Evolutionary conservation across 805 yeast genomes (phyloP).

Genomic region (Wickerhamiella australiensis): DNA sequence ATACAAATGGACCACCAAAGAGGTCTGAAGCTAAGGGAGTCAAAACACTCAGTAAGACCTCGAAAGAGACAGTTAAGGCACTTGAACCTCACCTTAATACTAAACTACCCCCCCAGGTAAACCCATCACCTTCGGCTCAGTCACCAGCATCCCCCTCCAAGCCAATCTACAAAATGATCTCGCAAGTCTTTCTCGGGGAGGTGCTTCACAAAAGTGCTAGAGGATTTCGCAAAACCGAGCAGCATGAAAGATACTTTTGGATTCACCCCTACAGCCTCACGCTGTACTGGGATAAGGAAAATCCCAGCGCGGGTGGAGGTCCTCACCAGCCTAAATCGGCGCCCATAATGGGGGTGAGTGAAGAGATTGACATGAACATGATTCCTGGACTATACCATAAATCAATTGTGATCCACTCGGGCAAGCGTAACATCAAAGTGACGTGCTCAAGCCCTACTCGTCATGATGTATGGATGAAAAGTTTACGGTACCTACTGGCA

Average conservation of each 20-base stretch:
- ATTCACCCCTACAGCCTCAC: slow-evolving; percentile 88
- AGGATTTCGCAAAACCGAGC: slow-evolving; percentile 47
- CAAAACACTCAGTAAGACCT: too few species aligned
- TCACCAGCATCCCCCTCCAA: not conserved
- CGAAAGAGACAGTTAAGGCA: not conserved
- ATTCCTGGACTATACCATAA: slow-evolving; percentile 81
- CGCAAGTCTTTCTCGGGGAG: slow-evolving; percentile 92
- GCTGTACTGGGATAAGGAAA: slow-evolving; percentile 73
- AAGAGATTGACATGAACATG: slow-evolving; percentile 71
- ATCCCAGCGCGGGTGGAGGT: slow-evolving; percentile 52
- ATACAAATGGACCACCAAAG: too few species aligned
- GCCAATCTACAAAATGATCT: slow-evolving; percentile 28
- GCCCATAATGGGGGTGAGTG: slow-evolving; percentile 58
- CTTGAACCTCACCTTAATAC: not conserved
- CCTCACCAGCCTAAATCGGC: slow-evolving; percentile 61
- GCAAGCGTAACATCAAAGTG: slow-evolving; percentile 52
- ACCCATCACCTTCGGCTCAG: not conserved
- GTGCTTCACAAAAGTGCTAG: slow-evolving; percentile 75
- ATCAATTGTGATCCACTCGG: slow-evolving; percentile 65
- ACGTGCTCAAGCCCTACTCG: slow-evolving; percentile 82
- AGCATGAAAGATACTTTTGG: slow-evolving; percentile 94
- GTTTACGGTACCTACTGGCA: slow-evolving; percentile 39
- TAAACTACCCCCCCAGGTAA: not conserved
- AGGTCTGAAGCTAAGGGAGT: too few species aligned
- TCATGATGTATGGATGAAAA: slow-evolving; percentile 84